Base-by-base conservation (phyloP, 306 rosid species). In the Pyrus betulifolia region DNA sequence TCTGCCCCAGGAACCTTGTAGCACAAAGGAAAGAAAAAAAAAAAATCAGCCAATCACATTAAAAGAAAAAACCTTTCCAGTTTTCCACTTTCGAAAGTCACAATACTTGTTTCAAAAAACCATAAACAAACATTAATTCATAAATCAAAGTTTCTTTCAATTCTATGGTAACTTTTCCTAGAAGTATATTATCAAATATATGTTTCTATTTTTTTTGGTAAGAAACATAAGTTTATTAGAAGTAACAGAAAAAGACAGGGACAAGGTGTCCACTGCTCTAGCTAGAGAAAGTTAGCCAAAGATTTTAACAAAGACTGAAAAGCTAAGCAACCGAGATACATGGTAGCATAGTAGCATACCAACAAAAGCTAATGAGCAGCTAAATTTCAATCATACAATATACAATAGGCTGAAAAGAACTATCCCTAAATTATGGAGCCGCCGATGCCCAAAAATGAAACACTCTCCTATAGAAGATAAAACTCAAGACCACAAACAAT, bases 1-100 rank as follows among this genome's bases (percentile, higher is more conserved):
- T 96, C 99, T 45, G 97, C 99, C 61, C 97, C 95, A 72, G 93
- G 96, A 78, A 96, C 92, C 99, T 96, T 85, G 66, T 54, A 78
- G 71, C 57, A 85, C 76, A 38, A 63, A 40, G 12, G 21, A 49
- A 15, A 15, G 55, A 10, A 49, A 49, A 49, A 75, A 49, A 75
- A 46, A 74, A 65, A 31, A 61, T 74, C 60, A 77, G 78, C 49
- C 74, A 72, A 28, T 17, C 23, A 38, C 30, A 65, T 22, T 28
- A 18, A 66, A 6, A 33, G 17, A 19, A 11, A 67, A 67, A 67
- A 10, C 17, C 52, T 23, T 60, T 60, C 30, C 31, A 4, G 3
- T 5, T 60, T 60, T 23, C 13, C 25, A 22, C 11, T 22, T n/a
- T 60, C 1, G 17, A 60, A 60, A 23, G 18, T 28, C 40, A 62